Percentiles rank a stretch among this genome's conserved stretches.
Evolutionary conservation across 164 flowering plant genomes (phyloP).

Genomic region (Vitis cinerea): DNA sequence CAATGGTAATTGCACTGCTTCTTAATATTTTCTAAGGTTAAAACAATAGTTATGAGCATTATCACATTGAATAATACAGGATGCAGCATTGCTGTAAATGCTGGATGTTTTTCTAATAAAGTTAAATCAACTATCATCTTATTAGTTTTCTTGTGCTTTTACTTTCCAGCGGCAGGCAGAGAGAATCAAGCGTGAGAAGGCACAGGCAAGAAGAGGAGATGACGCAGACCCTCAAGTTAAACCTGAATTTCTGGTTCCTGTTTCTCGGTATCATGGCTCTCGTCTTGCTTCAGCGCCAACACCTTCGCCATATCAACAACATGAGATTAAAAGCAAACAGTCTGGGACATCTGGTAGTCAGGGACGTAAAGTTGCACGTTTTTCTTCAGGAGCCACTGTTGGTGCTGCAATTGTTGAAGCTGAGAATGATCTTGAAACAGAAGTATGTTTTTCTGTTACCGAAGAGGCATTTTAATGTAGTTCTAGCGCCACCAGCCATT

Average conservation of each 20-base stretch:
- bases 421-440: slow-evolving; percentile 69
- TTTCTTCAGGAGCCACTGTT: slow-evolving; percentile 60
- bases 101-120: background rate
- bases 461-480: slow-evolving; percentile 22
- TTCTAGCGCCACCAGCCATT: slow-evolving; percentile 20
- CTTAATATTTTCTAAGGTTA: background rate
- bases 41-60: background rate
- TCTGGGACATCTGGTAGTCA: slow-evolving; percentile 25
- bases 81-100: background rate
- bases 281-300: slow-evolving; percentile 80
- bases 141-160: slow-evolving; percentile 1
- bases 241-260: slow-evolving; percentile 70
- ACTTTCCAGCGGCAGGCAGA: slow-evolving; percentile 76
- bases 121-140: background rate
- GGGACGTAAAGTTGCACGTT: slow-evolving; percentile 51
- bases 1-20: background rate
- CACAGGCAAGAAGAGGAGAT: slow-evolving; percentile 72
- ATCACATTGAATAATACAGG: no score
- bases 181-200: slow-evolving; percentile 80
- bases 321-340: slow-evolving; percentile 22
- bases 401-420: slow-evolving; percentile 99
- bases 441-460: slow-evolving; percentile 52
- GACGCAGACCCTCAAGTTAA: slow-evolving; percentile 63
- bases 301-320: slow-evolving; percentile 67
- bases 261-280: slow-evolving; percentile 72